Evolutionary conservation across 2,329 filamentous ascomycete genomes (phyloP).

Genomic region (Colletotrichum tropicale): DNA sequence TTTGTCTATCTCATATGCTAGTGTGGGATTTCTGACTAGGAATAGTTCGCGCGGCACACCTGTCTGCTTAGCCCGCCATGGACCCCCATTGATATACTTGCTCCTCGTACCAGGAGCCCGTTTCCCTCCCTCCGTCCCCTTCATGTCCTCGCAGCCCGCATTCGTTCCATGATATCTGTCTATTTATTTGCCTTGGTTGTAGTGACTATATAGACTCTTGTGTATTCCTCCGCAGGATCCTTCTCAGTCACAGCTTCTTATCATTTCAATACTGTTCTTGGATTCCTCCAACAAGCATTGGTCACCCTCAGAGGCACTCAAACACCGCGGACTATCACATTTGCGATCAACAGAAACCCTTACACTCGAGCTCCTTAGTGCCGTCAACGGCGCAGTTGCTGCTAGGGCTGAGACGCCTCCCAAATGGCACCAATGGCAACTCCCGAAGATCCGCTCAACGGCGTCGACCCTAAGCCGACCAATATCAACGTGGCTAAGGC

Average conservation of each 20-base stretch:
- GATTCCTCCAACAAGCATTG: neutral
- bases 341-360: neutral
- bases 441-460: neutral
- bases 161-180: neutral
- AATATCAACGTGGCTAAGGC: conserved; percentile 9
- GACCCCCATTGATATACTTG: neutral
- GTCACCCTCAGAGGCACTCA: neutral
- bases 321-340: neutral
- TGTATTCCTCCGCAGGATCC: neutral
- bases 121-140: neutral
- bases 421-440: conserved; percentile 17
- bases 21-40: conserved; percentile 15
- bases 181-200: neutral
- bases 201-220: conserved; percentile 4
- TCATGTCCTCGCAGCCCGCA: neutral
- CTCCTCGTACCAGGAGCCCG: neutral
- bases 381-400: neutral
- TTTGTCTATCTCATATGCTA: conserved; percentile 8
- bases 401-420: neutral
- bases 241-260: neutral
- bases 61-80: neutral
- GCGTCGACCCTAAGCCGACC: neutral
- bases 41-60: conserved; percentile 15
- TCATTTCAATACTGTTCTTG: neutral
- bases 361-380: neutral